Conservation (phyloP, 768 basidiomycete species). For the Kwoniella mangroviensis region DNA sequence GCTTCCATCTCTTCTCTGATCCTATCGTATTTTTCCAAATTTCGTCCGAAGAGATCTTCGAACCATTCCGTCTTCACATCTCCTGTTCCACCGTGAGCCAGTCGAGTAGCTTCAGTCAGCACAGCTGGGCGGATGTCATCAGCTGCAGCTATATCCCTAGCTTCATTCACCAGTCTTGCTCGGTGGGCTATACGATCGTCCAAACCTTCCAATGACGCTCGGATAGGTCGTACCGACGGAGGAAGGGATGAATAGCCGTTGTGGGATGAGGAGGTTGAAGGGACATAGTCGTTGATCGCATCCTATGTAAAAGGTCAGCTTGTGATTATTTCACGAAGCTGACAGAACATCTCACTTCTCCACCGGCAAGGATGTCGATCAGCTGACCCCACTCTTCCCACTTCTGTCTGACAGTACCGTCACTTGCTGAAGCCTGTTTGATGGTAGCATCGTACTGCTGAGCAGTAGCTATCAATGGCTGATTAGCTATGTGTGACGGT, state of each 20-base stretch:
- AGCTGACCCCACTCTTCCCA: constrained; percentile 86
- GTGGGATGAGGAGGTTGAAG: constrained; percentile 61
- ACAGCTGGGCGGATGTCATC: constrained; percentile 79
- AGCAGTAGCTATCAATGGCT: constrained; percentile 71
- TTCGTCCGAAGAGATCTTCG: constrained; percentile 77
- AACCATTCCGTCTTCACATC: constrained; percentile 86
- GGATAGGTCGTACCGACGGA: constrained; percentile 48
- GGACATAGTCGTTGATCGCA: constrained; percentile 48
- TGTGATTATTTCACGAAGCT: background rate
- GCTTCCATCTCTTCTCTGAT: constrained; percentile 66
- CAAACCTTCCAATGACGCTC: constrained; percentile 73
- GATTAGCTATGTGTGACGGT: constrained; percentile 80
- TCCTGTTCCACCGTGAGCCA: constrained; percentile 63
- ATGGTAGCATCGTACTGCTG: constrained; percentile 74
- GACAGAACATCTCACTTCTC: constrained; percentile 61
- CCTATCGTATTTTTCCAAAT: constrained; percentile 79
- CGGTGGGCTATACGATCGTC: constrained; percentile 72
- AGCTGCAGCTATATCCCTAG: constrained; percentile 65
- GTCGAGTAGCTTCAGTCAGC: constrained; percentile 67
- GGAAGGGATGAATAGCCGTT: constrained; percentile 35
- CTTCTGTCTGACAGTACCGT: constrained; percentile 75
- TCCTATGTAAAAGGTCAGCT: constrained; percentile 12
- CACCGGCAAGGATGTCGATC: constrained; percentile 73
- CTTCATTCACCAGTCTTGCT: constrained; percentile 68
- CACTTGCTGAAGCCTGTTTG: constrained; percentile 72